These are phyloP conservation scores for Rhodamnia argentea DNA, from an alignment of 345 rosid species.

Conservation along the genomic window DNA sequence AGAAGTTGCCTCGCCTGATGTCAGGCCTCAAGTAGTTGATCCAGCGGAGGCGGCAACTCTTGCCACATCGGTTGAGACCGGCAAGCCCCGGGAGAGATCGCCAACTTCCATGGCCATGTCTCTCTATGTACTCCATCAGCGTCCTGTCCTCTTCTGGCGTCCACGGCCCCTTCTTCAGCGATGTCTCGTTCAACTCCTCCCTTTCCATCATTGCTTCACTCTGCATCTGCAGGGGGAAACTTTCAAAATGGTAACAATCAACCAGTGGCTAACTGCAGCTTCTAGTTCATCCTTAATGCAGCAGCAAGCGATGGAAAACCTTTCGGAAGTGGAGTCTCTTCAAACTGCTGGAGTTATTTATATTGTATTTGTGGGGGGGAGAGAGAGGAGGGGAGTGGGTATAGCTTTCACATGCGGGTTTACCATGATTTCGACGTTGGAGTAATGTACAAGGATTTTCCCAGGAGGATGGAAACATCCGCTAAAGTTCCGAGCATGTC, in stretches of 20 bases:
- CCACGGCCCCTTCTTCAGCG: slow-evolving; percentile 76
- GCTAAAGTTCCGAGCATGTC: background rate
- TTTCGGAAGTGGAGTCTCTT: background rate
- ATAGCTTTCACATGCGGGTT: background rate
- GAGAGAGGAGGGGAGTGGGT: background rate
- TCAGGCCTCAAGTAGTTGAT: slow-evolving; percentile 77
- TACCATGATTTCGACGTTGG: background rate
- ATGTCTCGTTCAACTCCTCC: slow-evolving; percentile 30
- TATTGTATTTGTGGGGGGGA: background rate
- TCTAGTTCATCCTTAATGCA: background rate
- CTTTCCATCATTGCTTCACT: background rate
- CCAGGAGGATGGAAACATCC: background rate
- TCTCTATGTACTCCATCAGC: slow-evolving; percentile 38
- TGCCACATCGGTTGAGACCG: slow-evolving; percentile 70
- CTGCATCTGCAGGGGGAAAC: background rate
- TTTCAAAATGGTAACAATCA: background rate
- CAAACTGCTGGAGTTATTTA: background rate
- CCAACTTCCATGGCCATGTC: slow-evolving; percentile 76
- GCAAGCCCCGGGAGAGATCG: slow-evolving; percentile 65
- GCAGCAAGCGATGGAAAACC: background rate
- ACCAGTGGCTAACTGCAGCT: background rate
- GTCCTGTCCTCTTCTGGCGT: slow-evolving; percentile 56
- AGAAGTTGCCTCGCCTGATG: slow-evolving; percentile 66
- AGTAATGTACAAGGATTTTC: background rate
- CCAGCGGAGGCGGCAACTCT: slow-evolving; percentile 79